Evolutionary conservation across 768 basidiomycete genomes (phyloP), one percentile per base, ranked within the genome.

Genomic region (Leccinum broughii): DNA sequence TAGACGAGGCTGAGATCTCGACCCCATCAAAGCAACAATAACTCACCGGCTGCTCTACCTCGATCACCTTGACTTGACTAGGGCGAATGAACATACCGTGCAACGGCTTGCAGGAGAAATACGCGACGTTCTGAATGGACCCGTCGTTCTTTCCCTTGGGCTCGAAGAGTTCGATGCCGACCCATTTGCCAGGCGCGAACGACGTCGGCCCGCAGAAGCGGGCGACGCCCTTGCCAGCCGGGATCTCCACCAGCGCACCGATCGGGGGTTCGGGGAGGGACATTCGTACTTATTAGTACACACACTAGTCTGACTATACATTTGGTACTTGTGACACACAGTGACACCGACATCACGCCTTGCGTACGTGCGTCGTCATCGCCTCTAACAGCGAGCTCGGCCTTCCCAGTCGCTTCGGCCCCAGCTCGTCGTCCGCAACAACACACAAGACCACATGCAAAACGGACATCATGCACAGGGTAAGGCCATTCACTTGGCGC

Each of bases 101-200:
- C 32, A 80, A 78, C 51, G 80, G 77, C 67, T 82, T 83, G 77
- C 94, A 98, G 17, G 77, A 79, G 73, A 99, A 99, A 77, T 98
- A 99, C 2, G 75, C 63, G 53, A 85, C 75, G 15, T 89, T 93
- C 37, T 88, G 80, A 8, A 99, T 90, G 1, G 86, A 83, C 1
- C 97, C 97, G 66, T 98, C 92, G 78, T 99, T 99, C 87, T 98
- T 99, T 41, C 97, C 97, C 50, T 84, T 88, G 8, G 85, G 75
- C 67, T 89, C 87, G 58, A 82, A 84, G 51, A 99, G 83, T 69
- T 96, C 95, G 56, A 98, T 86, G 10, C 97, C 97, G 54, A 97
- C 82, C 96, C 96, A 99, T 81, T 90, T 93, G 0, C 97, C 97
- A 2, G 85, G 75, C 22, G 92, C 84, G 72, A 98, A 98, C 2